Evolutionary conservation across 352 stramenopile species (phyloP).

Genomic region (Pythium chondricola): DNA sequence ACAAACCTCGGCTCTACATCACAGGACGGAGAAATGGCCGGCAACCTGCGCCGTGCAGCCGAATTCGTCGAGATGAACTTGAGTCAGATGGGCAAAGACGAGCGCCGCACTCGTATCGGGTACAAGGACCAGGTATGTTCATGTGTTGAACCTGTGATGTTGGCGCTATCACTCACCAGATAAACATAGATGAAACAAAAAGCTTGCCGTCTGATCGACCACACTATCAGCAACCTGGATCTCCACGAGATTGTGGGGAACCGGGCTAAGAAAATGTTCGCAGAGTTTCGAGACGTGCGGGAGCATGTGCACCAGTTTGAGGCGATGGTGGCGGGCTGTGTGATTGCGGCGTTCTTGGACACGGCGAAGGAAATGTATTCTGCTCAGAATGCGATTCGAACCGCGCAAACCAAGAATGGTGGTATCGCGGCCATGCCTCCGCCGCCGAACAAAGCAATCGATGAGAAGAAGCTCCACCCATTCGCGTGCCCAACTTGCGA

Average conservation of each 20-base stretch:
- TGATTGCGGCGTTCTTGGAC: slow-evolving; percentile 84
- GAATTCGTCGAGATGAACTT: slow-evolving; percentile 96
- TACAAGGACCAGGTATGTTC: slow-evolving; percentile 94
- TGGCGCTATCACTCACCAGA: not conserved
- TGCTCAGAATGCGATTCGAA: slow-evolving; percentile 72
- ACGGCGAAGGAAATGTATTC: slow-evolving; percentile 85
- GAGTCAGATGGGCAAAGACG: slow-evolving; percentile 95
- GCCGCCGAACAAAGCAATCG: slow-evolving; percentile 68
- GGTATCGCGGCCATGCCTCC: slow-evolving; percentile 40
- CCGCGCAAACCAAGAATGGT: slow-evolving; percentile 47
- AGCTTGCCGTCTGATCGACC: slow-evolving; percentile 79
- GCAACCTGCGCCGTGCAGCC: slow-evolving; percentile 71
- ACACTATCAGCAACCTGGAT: slow-evolving; percentile 93
- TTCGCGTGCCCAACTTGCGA: slow-evolving; percentile 75
- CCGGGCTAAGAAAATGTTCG: slow-evolving; percentile 94
- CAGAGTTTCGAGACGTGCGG: slow-evolving; percentile 93
- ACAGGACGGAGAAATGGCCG: slow-evolving; percentile 82
- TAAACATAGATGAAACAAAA: slow-evolving; percentile 89
- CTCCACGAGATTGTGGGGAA: slow-evolving; percentile 94
- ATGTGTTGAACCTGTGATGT: not conserved
- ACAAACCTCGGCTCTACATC: not conserved
- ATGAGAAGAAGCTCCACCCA: slow-evolving; percentile 84
- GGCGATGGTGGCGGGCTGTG: slow-evolving; percentile 83
- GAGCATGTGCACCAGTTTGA: slow-evolving; percentile 96
- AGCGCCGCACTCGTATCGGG: slow-evolving; percentile 92